Percentiles rank a stretch among this genome's conserved stretches.
These are phyloP conservation scores for Scalesia atractyloides DNA, from an alignment of 129 eudicot genomes.

Conservation along the genomic window DNA sequence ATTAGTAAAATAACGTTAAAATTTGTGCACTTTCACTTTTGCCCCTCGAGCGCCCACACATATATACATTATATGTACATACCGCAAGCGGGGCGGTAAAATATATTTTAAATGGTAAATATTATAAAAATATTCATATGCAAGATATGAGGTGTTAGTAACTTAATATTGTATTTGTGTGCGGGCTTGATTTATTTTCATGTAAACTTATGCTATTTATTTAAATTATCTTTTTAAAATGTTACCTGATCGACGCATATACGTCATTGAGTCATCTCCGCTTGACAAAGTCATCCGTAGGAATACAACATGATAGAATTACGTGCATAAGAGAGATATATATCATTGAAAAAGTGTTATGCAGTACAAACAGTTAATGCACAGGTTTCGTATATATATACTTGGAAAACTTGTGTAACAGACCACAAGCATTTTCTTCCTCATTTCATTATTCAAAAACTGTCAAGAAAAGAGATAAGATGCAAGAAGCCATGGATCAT, in stretches of 20 bases:
- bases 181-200: no score
- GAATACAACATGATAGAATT: not conserved
- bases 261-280: not conserved
- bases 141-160: no score
- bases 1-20: no score
- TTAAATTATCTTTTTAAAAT: not conserved
- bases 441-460: not conserved
- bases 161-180: no score
- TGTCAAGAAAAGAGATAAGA: slow-evolving; percentile 1
- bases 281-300: not conserved
- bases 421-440: slow-evolving; percentile 14
- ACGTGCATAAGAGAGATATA: not conserved
- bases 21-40: no score
- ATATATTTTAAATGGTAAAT: no score
- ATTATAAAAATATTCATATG: no score
- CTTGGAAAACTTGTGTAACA: not conserved
- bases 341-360: not conserved
- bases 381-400: slow-evolving; percentile 10
- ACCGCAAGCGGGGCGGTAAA: no score
- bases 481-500: slow-evolving; percentile 33
- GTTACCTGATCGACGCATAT: not conserved
- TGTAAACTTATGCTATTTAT: no score
- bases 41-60: no score
- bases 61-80: no score
- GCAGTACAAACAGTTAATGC: slow-evolving; percentile 21